Percentiles rank a stretch among this genome's conserved stretches.
Conservation (phyloP, 305 asterid species). For the Fraxinus latifolia region DNA sequence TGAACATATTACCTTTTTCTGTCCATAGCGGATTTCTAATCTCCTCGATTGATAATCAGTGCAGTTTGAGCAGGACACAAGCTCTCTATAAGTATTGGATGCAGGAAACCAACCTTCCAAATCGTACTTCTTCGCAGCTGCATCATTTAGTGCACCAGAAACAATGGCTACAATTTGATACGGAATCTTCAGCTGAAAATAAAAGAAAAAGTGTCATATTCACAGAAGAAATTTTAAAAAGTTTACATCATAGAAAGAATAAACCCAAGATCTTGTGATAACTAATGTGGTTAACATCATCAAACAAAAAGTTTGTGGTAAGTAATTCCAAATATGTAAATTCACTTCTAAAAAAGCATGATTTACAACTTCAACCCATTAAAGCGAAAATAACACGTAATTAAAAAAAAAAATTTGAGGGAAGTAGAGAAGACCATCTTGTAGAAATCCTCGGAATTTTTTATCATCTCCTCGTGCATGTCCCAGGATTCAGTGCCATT, state of each 20-base stretch:
- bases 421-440: constrained; percentile 42
- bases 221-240: neutral
- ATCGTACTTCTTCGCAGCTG: constrained; percentile 94
- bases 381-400: neutral
- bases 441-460: constrained; percentile 80
- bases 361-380: neutral
- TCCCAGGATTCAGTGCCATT: constrained; percentile 80
- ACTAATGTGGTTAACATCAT: neutral
- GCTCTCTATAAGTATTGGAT: constrained; percentile 72
- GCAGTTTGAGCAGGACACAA: constrained; percentile 92
- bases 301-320: neutral
- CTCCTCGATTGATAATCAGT: constrained; percentile 83
- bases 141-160: constrained; percentile 90
- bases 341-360: neutral
- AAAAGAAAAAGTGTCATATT: constrained; percentile 1
- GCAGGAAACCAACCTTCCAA: constrained; percentile 97
- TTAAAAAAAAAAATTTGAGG: neutral
- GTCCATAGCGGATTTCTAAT: constrained; percentile 85
- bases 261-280: neutral
- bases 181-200: constrained; percentile 72
- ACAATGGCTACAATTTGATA: constrained; percentile 79
- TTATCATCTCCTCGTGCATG: constrained; percentile 89
- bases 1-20: constrained; percentile 58
- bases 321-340: neutral
- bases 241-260: neutral